phyloP scores from a whole-genome alignment of 2,329 filamentous ascomycete genomes.

The Raffaelea ambrosiae region DNA sequence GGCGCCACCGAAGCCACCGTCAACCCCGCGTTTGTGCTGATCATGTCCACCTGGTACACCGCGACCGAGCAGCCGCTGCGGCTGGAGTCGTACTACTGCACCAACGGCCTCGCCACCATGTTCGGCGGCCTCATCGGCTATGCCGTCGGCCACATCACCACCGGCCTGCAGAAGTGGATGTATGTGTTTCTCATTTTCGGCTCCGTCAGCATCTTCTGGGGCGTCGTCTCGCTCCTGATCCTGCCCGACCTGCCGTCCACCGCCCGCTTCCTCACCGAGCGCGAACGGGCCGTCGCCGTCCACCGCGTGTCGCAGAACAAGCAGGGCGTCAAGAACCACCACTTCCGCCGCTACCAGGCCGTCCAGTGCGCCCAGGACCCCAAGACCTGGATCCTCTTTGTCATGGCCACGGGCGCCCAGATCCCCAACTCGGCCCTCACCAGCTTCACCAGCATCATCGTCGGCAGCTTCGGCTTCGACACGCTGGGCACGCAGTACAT shows the following conservation, averaged over 20 bases:
- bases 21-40: constrained; percentile 46
- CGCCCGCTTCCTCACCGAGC: constrained; percentile 48
- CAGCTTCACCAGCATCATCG: constrained; percentile 22
- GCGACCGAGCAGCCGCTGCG: constrained; percentile 46
- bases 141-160: constrained; percentile 72
- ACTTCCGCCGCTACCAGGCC: constrained; percentile 16
- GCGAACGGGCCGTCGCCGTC: constrained; percentile 49
- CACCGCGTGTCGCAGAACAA: constrained; percentile 31
- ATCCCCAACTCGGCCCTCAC: constrained; percentile 28
- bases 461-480: constrained; percentile 22
- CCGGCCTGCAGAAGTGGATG: constrained; percentile 25
- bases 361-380: constrained; percentile 31
- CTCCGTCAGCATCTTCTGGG: constrained; percentile 21
- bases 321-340: constrained; percentile 17
- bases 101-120: constrained; percentile 58
- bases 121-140: constrained; percentile 80
- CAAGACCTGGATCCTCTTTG: constrained; percentile 52
- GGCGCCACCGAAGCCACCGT: constrained; percentile 48
- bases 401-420: constrained; percentile 19
- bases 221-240: constrained; percentile 19
- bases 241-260: constrained; percentile 50
- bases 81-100: constrained; percentile 48
- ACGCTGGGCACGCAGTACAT: constrained; percentile 24
- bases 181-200: constrained; percentile 17
- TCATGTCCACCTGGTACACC: constrained; percentile 49